A percentile compares a stretch with the other conserved stretches of the same genome.
phyloP scores from a whole-genome alignment of 257 asterid species.

The Anisodus tanguticus region DNA sequence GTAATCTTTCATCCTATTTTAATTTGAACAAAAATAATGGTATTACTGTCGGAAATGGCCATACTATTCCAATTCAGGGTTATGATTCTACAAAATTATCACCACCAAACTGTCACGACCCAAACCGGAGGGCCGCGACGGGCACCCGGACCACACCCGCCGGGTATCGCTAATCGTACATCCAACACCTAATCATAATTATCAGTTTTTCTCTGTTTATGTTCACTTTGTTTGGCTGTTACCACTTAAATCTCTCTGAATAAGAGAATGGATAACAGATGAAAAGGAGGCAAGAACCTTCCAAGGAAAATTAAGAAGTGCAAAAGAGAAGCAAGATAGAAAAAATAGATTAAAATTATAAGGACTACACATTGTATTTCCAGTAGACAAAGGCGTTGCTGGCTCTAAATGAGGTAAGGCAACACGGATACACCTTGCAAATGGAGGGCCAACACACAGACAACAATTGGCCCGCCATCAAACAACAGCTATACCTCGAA shows the following conservation, averaged over 20 bases:
- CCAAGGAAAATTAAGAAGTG: not conserved
- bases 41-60: no score
- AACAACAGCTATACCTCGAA: not conserved
- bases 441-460: not conserved
- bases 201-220: not conserved
- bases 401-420: not conserved
- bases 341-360: not conserved
- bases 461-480: not conserved
- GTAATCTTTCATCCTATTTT: no score
- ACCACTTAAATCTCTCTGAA: not conserved
- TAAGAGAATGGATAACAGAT: not conserved
- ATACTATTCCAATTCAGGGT: no score
- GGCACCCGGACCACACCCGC: no score
- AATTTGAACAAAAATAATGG: no score
- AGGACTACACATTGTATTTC: slow-evolving; percentile 8
- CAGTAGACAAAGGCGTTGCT: not conserved
- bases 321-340: not conserved
- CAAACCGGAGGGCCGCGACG: no score
- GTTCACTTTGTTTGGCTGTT: not conserved
- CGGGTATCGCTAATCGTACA: no score
- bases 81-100: no score
- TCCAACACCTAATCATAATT: no score
- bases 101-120: no score
- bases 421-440: not conserved
- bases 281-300: not conserved